A percentile compares a stretch with the other conserved stretches of the same genome.
These are phyloP conservation scores for Claviceps sp. DNA, from an alignment of 2,329 filamentous ascomycete species.

Conservation along the genomic window DNA sequence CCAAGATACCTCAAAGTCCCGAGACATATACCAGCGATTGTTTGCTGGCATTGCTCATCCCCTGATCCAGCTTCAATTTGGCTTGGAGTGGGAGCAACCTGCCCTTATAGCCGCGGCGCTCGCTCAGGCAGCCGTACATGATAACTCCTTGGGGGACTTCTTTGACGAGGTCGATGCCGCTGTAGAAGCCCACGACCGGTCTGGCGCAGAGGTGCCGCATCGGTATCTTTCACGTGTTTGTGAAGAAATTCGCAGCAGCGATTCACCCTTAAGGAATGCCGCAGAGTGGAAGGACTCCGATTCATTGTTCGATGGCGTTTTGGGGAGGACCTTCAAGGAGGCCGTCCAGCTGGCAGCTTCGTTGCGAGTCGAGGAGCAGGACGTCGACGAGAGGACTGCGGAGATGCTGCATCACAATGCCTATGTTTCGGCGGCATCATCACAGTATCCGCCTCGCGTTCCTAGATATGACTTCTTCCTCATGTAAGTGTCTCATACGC, in stretches of 20 bases:
- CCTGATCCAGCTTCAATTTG: conserved; percentile 75
- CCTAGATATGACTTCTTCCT: conserved; percentile 73
- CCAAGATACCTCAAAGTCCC: conserved; percentile 45
- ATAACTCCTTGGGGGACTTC: conserved; percentile 38
- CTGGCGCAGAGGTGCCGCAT: conserved; percentile 7
- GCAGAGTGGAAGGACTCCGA: conserved; percentile 38
- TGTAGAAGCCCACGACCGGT: conserved; percentile 17
- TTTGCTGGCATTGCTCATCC: conserved; percentile 63
- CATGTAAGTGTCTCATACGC: conserved; percentile 20
- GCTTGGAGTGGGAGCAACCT: conserved; percentile 69
- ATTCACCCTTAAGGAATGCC: conserved; percentile 43
- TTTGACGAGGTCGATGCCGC: conserved; percentile 39
- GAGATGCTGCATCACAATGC: conserved; percentile 57
- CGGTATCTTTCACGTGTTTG: conserved; percentile 39
- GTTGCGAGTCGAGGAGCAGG: conserved; percentile 41
- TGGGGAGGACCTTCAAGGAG: conserved; percentile 47
- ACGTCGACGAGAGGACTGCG: conserved; percentile 39
- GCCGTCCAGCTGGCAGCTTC: conserved; percentile 48
- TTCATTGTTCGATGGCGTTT: conserved; percentile 55
- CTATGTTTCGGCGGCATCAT: conserved; percentile 36
- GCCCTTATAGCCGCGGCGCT: conserved; percentile 69
- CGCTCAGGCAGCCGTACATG: conserved; percentile 62
- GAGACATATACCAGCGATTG: conserved; percentile 56
- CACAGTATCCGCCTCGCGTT: conserved; percentile 49
- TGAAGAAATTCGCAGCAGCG: conserved; percentile 35